Conservation (phyloP, 2,329 filamentous ascomycete genomes). For the Fusarium denticulatum region DNA sequence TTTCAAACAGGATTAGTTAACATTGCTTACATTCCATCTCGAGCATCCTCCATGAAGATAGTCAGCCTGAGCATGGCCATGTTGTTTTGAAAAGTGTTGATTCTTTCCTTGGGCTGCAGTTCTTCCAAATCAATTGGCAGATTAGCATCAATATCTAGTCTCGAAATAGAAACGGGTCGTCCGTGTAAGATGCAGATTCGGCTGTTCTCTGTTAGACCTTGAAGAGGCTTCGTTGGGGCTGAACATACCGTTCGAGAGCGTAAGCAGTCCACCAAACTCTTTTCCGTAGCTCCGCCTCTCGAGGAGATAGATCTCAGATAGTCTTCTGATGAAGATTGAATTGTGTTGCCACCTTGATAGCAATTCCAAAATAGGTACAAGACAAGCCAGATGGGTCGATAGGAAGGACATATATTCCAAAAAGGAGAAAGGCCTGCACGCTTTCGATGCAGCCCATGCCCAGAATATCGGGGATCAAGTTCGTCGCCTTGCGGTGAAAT, state of each 20-base stretch:
- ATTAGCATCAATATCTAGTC: conserved; percentile 16
- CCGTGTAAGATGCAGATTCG: conserved; percentile 34
- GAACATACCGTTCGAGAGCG: conserved; percentile 28
- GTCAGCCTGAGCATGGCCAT: conserved; percentile 27
- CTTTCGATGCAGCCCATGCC: conserved; percentile 28
- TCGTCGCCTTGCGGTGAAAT: conserved; percentile 29
- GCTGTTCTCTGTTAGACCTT: conserved; percentile 12
- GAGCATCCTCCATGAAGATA: conserved; percentile 36
- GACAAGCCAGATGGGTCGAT: conserved; percentile 33
- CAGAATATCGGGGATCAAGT: conserved; percentile 26
- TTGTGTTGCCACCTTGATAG: conserved; percentile 33
- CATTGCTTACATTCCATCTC: conserved; percentile 27
- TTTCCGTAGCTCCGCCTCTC: conserved; percentile 25
- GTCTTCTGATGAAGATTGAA: conserved; percentile 21
- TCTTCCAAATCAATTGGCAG: conserved; percentile 23
- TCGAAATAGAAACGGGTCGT: conserved; percentile 30
- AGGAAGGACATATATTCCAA: conserved; percentile 35
- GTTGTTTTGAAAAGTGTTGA: conserved; percentile 34
- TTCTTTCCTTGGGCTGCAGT: conserved; percentile 16
- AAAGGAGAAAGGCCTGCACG: conserved; percentile 33
- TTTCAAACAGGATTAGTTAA: background rate
- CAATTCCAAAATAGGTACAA: conserved; percentile 39
- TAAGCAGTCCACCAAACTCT: conserved; percentile 41
- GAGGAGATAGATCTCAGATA: background rate
- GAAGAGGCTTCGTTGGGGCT: background rate